phyloP scores from a whole-genome alignment of 352 stramenopile genomes.

The Chrysophaeum taylorii region DNA sequence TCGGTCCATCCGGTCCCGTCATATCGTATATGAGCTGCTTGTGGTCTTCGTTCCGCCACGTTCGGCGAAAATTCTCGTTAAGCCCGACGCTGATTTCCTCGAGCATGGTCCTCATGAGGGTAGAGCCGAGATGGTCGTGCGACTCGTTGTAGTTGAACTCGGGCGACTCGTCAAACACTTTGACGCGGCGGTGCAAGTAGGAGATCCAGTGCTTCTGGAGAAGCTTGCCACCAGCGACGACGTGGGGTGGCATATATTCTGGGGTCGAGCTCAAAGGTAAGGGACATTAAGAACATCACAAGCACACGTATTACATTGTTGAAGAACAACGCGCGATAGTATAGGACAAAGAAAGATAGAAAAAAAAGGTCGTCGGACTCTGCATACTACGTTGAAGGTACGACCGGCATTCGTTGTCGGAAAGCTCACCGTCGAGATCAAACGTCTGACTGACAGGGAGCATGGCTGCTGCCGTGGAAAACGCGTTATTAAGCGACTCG shows the following conservation, averaged over 20 bases:
- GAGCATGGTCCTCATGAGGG: slow-evolving; percentile 40
- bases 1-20: slow-evolving; percentile 23
- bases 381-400: no score
- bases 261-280: no score
- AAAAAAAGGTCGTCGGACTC: no score
- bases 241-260: slow-evolving; percentile 30
- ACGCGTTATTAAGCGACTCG: slow-evolving; percentile 26
- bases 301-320: no score
- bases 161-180: slow-evolving; percentile 36
- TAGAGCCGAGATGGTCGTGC: slow-evolving; percentile 32
- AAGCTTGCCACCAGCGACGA: slow-evolving; percentile 25
- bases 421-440: slow-evolving; percentile 34
- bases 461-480: slow-evolving; percentile 20
- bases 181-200: slow-evolving; percentile 30
- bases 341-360: no score
- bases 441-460: slow-evolving; percentile 38
- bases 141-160: slow-evolving; percentile 36
- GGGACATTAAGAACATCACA: no score
- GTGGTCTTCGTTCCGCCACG: slow-evolving; percentile 29
- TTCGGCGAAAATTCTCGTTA: slow-evolving; percentile 21
- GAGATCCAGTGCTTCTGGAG: slow-evolving; percentile 34
- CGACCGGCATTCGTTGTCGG: slow-evolving; percentile 26
- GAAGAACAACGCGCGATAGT: no score
- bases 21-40: slow-evolving; percentile 41
- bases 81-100: slow-evolving; percentile 32